Conservation (phyloP, 768 basidiomycete genomes). For the Sarcodon aspratus region DNA sequence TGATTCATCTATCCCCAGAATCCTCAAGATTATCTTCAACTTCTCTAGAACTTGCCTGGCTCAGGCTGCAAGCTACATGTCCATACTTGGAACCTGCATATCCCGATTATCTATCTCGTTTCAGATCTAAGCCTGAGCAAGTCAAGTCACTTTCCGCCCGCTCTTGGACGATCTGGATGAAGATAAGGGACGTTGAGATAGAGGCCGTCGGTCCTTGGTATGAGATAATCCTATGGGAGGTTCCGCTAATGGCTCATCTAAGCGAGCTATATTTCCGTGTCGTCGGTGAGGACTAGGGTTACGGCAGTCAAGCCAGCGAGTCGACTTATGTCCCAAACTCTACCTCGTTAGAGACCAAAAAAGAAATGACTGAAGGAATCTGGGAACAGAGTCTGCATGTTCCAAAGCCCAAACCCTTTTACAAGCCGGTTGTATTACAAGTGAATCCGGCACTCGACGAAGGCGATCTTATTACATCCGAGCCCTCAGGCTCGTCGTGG, state of each 20-base stretch:
- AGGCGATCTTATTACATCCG: conserved; percentile 59
- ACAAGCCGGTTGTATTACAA: conserved; percentile 54
- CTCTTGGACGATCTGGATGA: conserved; percentile 29
- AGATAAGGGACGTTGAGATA: conserved; percentile 38
- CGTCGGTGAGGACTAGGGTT: too few relatives aligned
- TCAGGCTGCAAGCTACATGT: conserved; percentile 51
- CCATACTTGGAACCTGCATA: conserved; percentile 67
- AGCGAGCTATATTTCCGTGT: conserved; percentile 82
- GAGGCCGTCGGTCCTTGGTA: conserved; percentile 63
- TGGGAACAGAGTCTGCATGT: conserved; percentile 53
- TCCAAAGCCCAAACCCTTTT: conserved; percentile 58
- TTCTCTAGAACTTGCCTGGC: conserved; percentile 50
- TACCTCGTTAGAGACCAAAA: neutral
- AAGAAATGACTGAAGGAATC: neutral
- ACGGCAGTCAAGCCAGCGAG: too few relatives aligned
- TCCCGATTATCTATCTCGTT: conserved; percentile 62
- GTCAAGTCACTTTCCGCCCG: conserved; percentile 58
- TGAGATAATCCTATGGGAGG: conserved; percentile 91
- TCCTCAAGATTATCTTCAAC: conserved; percentile 54
- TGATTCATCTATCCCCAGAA: conserved; percentile 28
- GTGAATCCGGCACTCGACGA: conserved; percentile 82
- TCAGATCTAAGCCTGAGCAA: conserved; percentile 67
- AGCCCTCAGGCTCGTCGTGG: conserved; percentile 54
- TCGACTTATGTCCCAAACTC: too few relatives aligned
- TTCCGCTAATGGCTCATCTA: conserved; percentile 86